Evolutionary conservation across 176 grass and related monocot genomes (phyloP).

Genomic region (Chloris gayana): DNA sequence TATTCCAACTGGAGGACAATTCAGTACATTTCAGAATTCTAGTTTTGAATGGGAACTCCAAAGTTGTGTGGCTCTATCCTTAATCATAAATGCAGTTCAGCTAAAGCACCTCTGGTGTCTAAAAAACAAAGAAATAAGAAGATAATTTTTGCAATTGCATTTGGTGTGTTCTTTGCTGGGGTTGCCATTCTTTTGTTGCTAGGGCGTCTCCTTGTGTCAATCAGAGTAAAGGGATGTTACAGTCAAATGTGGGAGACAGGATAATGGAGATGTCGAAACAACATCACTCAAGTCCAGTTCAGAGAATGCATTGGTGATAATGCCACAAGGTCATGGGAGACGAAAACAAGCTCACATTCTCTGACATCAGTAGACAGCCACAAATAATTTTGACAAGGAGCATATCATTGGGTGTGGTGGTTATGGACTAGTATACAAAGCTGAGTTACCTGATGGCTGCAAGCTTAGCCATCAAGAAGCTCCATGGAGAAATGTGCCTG

Average conservation of each 20-base stretch:
- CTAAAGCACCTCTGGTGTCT: neutral
- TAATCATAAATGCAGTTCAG: neutral
- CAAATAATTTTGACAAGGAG: constrained; percentile 67
- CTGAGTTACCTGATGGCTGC: constrained; percentile 46
- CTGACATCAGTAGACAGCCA: constrained; percentile 57
- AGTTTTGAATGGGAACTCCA: constrained; percentile 40
- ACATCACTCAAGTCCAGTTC: constrained; percentile 1
- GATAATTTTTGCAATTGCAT: neutral
- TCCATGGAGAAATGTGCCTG: constrained; percentile 53
- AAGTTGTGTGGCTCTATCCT: constrained; percentile 22
- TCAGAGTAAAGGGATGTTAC: neutral
- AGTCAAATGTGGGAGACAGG: neutral
- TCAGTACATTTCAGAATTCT: constrained; percentile 36
- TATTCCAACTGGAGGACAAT: constrained; percentile 29
- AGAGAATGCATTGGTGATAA: constrained; percentile 37
- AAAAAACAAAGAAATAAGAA: neutral
- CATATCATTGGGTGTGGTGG: constrained; percentile 72
- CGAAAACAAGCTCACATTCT: constrained; percentile 46
- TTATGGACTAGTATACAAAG: constrained; percentile 68
- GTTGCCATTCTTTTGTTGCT: constrained; percentile 18
- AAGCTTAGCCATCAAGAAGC: constrained; percentile 73
- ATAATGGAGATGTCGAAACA: constrained; percentile 22
- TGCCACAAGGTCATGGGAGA: neutral
- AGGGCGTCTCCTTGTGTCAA: neutral
- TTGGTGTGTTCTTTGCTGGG: constrained; percentile 31